Base-by-base conservation (phyloP, 2,329 filamentous ascomycete genomes). In the Fusarium praegraminearum region DNA sequence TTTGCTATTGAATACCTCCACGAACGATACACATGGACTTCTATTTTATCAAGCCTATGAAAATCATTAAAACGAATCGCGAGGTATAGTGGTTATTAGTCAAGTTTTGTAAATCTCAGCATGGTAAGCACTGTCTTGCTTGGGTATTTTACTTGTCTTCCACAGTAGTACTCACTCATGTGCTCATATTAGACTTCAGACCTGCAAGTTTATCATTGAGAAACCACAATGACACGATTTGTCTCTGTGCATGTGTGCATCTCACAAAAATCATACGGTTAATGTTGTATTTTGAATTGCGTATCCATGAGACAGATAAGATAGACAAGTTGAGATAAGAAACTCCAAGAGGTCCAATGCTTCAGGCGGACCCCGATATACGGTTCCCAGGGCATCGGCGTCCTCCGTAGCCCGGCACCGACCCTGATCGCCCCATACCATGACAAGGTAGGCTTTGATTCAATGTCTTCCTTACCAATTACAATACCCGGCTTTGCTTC, bases 371-470 rank as follows among this genome's bases (percentile, higher is more conserved):
- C 63, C 64, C 72, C 69, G 69, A 60, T 58, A 26, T 59, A 55
- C 62, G 46, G 64, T 49, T 46, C 46, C 22, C 57, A 65, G 73
- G 73, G 71, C 71, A 61, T 66, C 73, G 73, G 73, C 73, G 73
- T 68, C 72, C 71, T 75, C 73, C 73, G 73, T 53, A 59, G 43
- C 64, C 66, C 67, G 73, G 60, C 65, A 64, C 64, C 66, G 68
- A 62, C 73, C 70, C 67, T 49, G 54, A 63, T 74, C 54, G 54
- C 66, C 69, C 69, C 72, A 75, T 73, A 62, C 65, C 67, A 75
- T 72, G 57, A 45, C 52, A 56, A 52, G 22, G 60, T 65, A 52
- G 20, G 60, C 68, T 62, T 59, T 60, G 65, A 63, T 74, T 66
- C 52, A 57, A 28, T 18, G n/a, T 13, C 18, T 50, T 50, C 20